These are phyloP conservation scores for Panaeolus cyanescens DNA, from an alignment of 768 basidiomycete genomes.

Conservation along the genomic window DNA sequence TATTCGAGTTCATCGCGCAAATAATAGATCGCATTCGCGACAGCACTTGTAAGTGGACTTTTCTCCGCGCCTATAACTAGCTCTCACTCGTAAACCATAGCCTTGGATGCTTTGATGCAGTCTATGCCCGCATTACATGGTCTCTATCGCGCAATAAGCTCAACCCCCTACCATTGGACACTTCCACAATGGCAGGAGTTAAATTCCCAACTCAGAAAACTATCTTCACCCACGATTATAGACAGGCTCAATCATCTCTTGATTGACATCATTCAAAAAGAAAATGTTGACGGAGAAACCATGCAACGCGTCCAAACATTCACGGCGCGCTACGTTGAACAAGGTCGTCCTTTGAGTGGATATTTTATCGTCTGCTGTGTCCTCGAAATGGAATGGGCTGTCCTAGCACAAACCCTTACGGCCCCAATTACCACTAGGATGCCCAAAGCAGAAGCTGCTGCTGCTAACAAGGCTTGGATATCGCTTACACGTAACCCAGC, in stretches of 20 bases:
- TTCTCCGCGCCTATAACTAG: not conserved
- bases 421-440: constrained; percentile 29
- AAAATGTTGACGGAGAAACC: constrained; percentile 48
- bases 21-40: constrained; percentile 57
- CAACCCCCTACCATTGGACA: constrained; percentile 76
- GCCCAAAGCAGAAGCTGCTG: constrained; percentile 67
- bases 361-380: constrained; percentile 91
- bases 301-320: constrained; percentile 68
- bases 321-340: constrained; percentile 71
- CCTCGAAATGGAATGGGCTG: constrained; percentile 83
- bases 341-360: constrained; percentile 79
- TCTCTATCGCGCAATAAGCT: constrained; percentile 82
- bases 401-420: constrained; percentile 70
- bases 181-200: constrained; percentile 63
- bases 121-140: constrained; percentile 84
- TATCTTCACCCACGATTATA: constrained; percentile 69
- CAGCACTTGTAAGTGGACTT: constrained; percentile 49
- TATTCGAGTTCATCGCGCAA: constrained; percentile 59
- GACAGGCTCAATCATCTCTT: constrained; percentile 75
- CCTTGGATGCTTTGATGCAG: constrained; percentile 72
- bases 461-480: constrained; percentile 82
- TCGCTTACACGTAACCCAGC: constrained; percentile 60
- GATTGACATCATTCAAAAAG: constrained; percentile 61
- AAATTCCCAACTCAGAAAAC: constrained; percentile 49
- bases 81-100: constrained; percentile 36